Base-by-base conservation (phyloP, 768 basidiomycete species). In the Pulveroboletus frians region DNA sequence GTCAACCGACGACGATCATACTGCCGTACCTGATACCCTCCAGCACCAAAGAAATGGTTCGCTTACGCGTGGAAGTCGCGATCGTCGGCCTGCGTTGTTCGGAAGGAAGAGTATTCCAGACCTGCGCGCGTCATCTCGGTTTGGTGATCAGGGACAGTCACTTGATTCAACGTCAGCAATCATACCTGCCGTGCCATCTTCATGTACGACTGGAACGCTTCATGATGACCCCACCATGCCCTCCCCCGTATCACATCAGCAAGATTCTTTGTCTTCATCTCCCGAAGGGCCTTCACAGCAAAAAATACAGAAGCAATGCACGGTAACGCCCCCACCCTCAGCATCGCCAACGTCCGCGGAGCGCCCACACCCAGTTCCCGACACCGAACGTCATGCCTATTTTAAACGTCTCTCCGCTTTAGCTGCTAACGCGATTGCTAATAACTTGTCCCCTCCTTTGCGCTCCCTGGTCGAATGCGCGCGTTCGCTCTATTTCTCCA, bases 91-190 rank as follows among this genome's bases (percentile, higher is more conserved):
- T 40, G 71, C 68, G 11, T 62, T 83, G 27, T 58, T 68, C 2
- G 73, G 73, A 30, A 93, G 91, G 73, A 89, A 93, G 69, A 92
- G 90, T 49, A 73, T 95, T 49, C 92, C 93, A 7, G 92, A 96
- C 61, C 71, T 95, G 40, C 78, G 87, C 23, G 79, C 69, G 14
- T 70, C 74, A 27, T 21, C 53, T 39, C 77, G 73, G 39, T 60
- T 76, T 34, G 71, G 67, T 71, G 51, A 59, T 49, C 49, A 51
- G 13, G 54, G 55, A 55, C 62, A 62, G 45, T 49, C 54, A 46
- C 62, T 63, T 14, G 67, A 68, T 26, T 50, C 62, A 30, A 52
- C 60, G 13, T 21, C 54, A 39, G 54, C 42, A 3, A 13, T 36
- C 17, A 39, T 51, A 27, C 53, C 57, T 38, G 43, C 50, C 13